Conservation (phyloP, 495 filamentous ascomycete species). For the Acidiella bohemica region DNA sequence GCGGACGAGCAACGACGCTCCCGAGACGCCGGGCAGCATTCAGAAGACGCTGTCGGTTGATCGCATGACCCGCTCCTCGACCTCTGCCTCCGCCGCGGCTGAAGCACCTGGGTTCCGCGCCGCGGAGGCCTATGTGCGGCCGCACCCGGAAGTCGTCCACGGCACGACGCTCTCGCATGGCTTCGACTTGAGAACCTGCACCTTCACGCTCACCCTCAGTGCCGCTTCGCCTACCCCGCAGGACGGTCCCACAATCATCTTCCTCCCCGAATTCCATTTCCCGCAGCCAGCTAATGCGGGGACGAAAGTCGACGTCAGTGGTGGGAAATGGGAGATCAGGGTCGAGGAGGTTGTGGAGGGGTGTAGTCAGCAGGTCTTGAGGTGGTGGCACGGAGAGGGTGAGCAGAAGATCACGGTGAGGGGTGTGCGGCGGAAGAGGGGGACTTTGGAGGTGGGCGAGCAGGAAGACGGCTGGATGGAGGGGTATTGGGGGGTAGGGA, state of each 20-base stretch:
- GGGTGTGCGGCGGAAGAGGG: constrained; percentile 53
- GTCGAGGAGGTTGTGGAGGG: constrained; percentile 51
- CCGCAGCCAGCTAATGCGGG: constrained; percentile 39
- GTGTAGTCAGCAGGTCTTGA: constrained; percentile 51
- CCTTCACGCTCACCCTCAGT: constrained; percentile 25
- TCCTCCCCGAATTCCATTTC: constrained; percentile 88
- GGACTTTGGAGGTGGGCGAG: constrained; percentile 29
- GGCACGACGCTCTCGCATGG: constrained; percentile 53
- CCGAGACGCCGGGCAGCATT: constrained; percentile 52
- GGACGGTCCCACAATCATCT: constrained; percentile 65
- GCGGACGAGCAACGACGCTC: constrained; percentile 32
- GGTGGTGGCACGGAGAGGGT: constrained; percentile 84
- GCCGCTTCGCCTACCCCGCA: constrained; percentile 30
- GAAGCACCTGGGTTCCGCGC: constrained; percentile 64
- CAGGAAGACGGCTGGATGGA: constrained; percentile 52
- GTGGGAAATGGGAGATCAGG: constrained; percentile 76
- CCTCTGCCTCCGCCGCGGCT: constrained; percentile 29
- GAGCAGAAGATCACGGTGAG: constrained; percentile 67
- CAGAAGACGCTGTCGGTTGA: constrained; percentile 48
- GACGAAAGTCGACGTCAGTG: constrained; percentile 57
- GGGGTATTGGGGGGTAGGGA: constrained; percentile 30
- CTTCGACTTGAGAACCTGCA: constrained; percentile 47
- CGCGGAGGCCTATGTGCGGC: constrained; percentile 81
- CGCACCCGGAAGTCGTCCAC: constrained; percentile 61
- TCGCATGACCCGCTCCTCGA: constrained; percentile 42